Percentiles rank a stretch among this genome's conserved stretches.
Evolutionary conservation across 345 rosid species (phyloP).

Genomic region (Lepidium africanum): DNA sequence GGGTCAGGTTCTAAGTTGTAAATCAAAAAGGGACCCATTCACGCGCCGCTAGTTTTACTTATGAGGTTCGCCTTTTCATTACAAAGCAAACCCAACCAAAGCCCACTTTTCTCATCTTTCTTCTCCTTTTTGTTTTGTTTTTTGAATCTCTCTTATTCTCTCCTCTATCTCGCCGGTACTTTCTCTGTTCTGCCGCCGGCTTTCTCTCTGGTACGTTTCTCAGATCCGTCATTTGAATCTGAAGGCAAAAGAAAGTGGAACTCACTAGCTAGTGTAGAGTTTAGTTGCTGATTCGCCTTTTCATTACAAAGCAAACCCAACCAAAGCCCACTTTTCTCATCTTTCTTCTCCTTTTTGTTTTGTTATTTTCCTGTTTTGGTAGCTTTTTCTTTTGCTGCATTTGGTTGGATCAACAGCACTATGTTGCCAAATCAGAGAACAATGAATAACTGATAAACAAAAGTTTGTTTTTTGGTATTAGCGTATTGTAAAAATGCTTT

Average conservation of each 20-base stretch:
- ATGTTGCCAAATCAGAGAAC: neutral
- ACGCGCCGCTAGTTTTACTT: constrained; percentile 9
- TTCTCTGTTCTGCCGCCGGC: neutral
- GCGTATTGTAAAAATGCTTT: neutral
- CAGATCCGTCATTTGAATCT: constrained; percentile 24
- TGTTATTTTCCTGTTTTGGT: neutral
- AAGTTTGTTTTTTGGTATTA: neutral
- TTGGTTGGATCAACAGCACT: too few species aligned
- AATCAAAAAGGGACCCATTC: constrained; percentile 22
- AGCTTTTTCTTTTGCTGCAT: neutral
- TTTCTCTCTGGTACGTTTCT: neutral
- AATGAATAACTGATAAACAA: neutral
- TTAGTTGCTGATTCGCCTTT: neutral
- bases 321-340: neutral
- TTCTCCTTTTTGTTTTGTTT: neutral
- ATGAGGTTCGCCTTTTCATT: neutral
- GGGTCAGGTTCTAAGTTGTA: constrained; percentile 1
- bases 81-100: neutral
- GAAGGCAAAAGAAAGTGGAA: neutral
- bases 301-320: neutral
- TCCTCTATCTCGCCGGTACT: neutral
- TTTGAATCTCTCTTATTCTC: neutral
- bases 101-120: neutral
- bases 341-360: neutral
- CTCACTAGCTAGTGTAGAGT: neutral